Evolutionary conservation across 495 filamentous ascomycete species (phyloP), one percentile per base, ranked within the genome.

Genomic region (Aspergillus saccharolyticus): DNA sequence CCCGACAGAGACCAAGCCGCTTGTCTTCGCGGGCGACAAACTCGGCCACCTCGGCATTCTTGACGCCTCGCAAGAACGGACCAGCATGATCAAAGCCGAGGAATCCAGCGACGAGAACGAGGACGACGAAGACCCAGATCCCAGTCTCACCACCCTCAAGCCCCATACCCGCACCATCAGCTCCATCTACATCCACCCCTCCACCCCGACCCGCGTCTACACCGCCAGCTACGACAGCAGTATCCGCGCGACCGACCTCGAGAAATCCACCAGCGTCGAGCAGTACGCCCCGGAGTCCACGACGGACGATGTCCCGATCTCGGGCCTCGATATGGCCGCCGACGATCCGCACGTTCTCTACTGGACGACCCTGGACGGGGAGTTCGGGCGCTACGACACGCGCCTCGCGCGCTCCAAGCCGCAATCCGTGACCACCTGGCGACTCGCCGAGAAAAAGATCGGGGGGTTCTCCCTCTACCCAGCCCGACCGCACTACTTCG

Each of bases 11-110:
- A 83, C 89, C 10, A 97, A 97, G 62, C 84, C 90, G 0, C 77
- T 97, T 5, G 81, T 98, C n/a, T 96, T 97, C 63, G 95, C 93
- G 1, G 91, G 91, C 48, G 94, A 98, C 67, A 97, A 98, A 69
- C 81, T 95, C 68, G 94, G 94, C 20, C 90, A 91, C 53, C 79
- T 98, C 28, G 95, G 95, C 7, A 82, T 98, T n/a, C 89, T 96
- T 49, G 91, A 97, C 64, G 90, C 85, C 1, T 94, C 91, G 0
- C 90, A 96, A 60, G 80, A 83, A 20, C 75, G 74, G 2, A 73
- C 80, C 25, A 64, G 28, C 22, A 60, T 63, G 2, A 46, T 60
- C 19, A 53, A 65, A 43, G 68, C 70, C 46, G 42, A 39, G 33
- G 33, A 63, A 14, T 67, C 70, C 33, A 80, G 87, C 39, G 80